A percentile compares a stretch with the other conserved stretches of the same genome.
Conservation (phyloP, 768 basidiomycete genomes). For the Auricularia cornea region DNA sequence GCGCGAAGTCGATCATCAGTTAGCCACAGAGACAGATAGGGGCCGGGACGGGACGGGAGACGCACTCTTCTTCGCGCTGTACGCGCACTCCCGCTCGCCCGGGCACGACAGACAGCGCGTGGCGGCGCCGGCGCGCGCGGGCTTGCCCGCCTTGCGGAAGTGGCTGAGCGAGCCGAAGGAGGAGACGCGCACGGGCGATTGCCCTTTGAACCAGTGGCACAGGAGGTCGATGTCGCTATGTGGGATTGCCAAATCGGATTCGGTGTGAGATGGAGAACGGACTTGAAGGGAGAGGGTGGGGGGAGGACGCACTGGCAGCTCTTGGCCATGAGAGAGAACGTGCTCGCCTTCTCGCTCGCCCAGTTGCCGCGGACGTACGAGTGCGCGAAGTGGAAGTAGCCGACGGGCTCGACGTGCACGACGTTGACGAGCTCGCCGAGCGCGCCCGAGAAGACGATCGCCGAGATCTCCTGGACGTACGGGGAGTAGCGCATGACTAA, state of each 20-base stretch:
- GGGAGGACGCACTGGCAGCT: conserved; percentile 65
- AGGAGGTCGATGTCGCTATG: conserved; percentile 77
- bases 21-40: too few species aligned
- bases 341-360: conserved; percentile 57
- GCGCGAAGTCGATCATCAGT: not conserved
- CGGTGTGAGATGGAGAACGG: too few species aligned
- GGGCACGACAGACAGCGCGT: conserved; percentile 73
- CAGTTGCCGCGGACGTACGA: conserved; percentile 83
- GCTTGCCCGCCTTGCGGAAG: conserved; percentile 68
- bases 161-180: conserved; percentile 84
- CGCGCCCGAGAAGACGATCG: conserved; percentile 57
- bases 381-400: conserved; percentile 84
- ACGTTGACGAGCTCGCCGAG: conserved; percentile 76
- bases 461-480: conserved; percentile 62
- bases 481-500: conserved; percentile 83
- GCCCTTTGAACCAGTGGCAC: conserved; percentile 67
- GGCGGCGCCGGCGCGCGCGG: conserved; percentile 54
- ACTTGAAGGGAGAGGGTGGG: conserved; percentile 3
- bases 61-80: conserved; percentile 77
- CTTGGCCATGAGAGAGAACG: conserved; percentile 83
- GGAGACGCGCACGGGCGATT: conserved; percentile 58
- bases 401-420: conserved; percentile 80
- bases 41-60: conserved; percentile 12
- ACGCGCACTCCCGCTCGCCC: conserved; percentile 63
- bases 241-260: not conserved